Base-by-base conservation (phyloP, 2,329 filamentous ascomycete genomes). In the Cercospora nicotianae region DNA sequence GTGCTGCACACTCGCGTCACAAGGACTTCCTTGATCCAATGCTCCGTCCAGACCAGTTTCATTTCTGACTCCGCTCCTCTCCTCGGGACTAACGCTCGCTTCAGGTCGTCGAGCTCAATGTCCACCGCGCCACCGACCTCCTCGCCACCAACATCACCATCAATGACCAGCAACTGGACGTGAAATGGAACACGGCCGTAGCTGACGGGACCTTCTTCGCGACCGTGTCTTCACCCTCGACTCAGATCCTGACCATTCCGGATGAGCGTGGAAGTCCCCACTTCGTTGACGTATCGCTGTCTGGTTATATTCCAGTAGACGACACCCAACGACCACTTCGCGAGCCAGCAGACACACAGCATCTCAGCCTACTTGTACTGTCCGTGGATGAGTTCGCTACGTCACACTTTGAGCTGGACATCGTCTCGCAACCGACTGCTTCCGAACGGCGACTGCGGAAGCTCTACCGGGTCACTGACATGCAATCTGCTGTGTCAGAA, bases 41-140 rank as follows among this genome's bases (percentile, higher is more conserved):
- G 48, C 64, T 31, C 51, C 33, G 51, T 48, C 53, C 60, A 60
- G 33, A 45, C 60, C 63, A 26, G 66, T 68, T 67, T 67, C 60
- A 64, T 61, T 36, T 62, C 39, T 55, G 59, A 53, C 48, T 39
- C 65, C 26, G 31, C 42, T 39, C 58, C 28, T 51, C 45, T 39
- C 42, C 23, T 65, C 42, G 55, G 64, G 80, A 77, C 76, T 80
- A 68, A 80, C 75, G 63, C 33, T 33, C 69, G 68, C 67, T 72
- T 70, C 66, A 83, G 81, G 75, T 79, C 63, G 77, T 83, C 69
- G 80, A 78, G 69, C 78, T 83, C 67, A 77, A 77, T 71, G 78
- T 80, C 65, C 77, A 80, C 67, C 72, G 79, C 12, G 73, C 78
- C 64, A 74, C 78, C 57, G 68, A 80, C 65, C 72, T 78, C 73